Evolutionary conservation across 2,329 filamentous ascomycete genomes (phyloP), one percentile per base, ranked within the genome.

Genomic region (Beauveria varroae): DNA sequence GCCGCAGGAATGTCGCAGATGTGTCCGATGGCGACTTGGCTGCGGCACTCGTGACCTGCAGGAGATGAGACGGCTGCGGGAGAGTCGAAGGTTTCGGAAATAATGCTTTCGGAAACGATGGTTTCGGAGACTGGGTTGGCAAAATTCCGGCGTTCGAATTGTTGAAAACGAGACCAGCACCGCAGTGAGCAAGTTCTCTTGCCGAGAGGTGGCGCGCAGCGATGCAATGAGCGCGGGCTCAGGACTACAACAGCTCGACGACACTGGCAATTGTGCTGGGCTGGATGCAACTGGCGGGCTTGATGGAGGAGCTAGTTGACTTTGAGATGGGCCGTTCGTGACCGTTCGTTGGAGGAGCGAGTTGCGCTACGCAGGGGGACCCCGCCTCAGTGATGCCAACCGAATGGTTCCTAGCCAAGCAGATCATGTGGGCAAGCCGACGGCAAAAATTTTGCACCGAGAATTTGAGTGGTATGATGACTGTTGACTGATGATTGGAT

Each of bases 1-100:
- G 60, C 52, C 52, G 37, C 53, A 61, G 53, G 52, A 61, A 57
- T 57, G 60, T 61, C 60, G 53, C 60, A 56, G 60, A 56, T 61
- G 51, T 52, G 60, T 55, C 30, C 52, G 53, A 57, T 61, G 28
- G 52, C 37, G 28, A 47, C 44, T 40, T 41, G 34, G 46, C 44
- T 44, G 30, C 55, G n/a, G 55, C 54, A 47, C 41, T 24, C 26
- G 56, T 28, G 18, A n/a, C 26, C 26, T 22, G 34, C 10, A 28
- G 24, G 53, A 46, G 34, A 58, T 41, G 56, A 34, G 46, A 51
- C 24, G 46, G 20, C 52, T 24, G 37, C 7, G 51, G 14, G 4
- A 20, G 9, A 54, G 37, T 16, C 24, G 22, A 20, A 7, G 16
- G 22, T 43, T 28, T 20, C 52, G 22, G 37, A 53, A 22, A 54